Evolutionary conservation across 2,329 filamentous ascomycete genomes (phyloP), one percentile per base, ranked within the genome.

Genomic region (Alternaria panax): DNA sequence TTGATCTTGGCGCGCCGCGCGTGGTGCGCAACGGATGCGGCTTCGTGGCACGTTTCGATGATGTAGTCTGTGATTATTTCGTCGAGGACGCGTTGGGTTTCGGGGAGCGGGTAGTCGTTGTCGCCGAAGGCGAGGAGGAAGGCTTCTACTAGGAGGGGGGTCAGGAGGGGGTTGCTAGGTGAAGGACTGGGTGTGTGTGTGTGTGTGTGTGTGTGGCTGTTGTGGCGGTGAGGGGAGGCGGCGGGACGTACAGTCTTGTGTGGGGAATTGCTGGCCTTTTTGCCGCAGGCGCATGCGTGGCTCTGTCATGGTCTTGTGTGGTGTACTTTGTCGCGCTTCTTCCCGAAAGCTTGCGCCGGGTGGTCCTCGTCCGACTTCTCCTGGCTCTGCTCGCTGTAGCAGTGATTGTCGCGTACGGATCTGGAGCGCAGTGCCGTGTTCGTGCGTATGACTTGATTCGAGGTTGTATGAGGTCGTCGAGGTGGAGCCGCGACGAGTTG

Each of bases 1-100:
- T 99, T 99, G 80, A 99, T 93, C 81, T 99, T 99, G 72, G 96
- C 92, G 2, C 95, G 91, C 0, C 93, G 90, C 2, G 91, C 89
- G 79, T 96, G 92, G 77, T 92, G 89, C 0, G 95, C 95, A 53
- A 90, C 89, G 43, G 92, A 88, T 5, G 93, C 92, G 4, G 95
- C 94, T 75, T 92, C 90, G 81, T 96, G 95, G 80, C 92, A 94
- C 54, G 95, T 89, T 77, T 95, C 92, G 76, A 96, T 92, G 76
- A 98, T 92, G 83, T 96, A 80, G 72, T 98, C 95, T 63, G 93
- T 97, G 62, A 97, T 88, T 69, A 98, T 94, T 81, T 97, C 93
- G 83, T 98, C 95, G 51, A 98, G 89, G 51, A 94, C 87, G 62
- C 91, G 89, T 60, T 97, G 86, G 9, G 93, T 97, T 75, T 93